Evolutionary conservation across 2,329 filamentous ascomycete species (phyloP), one percentile per base, ranked within the genome.

Genomic region (Aureobasidium vineae): DNA sequence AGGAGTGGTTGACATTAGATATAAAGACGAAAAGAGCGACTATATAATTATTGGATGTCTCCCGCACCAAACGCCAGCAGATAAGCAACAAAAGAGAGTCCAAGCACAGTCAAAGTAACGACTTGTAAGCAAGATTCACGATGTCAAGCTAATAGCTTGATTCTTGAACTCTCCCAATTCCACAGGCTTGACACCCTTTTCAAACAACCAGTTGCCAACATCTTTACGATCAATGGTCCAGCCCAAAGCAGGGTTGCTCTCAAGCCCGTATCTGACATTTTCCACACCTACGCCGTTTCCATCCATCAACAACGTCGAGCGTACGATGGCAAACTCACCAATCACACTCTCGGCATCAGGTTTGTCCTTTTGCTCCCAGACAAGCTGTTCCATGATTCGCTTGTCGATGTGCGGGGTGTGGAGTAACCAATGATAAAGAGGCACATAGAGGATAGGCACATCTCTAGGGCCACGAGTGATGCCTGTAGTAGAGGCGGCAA

Each of bases 391-490:
- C 73, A 79, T 74, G 7, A 69, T 69, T 41, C 65, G 66, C 72
- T 81, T 81, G 63, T 81, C 79, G 23, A 71, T 74, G 67, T 83
- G 79, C 40, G 76, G 75, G 7, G 73, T 71, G 33, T 71, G 67
- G 0, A 79, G 70, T 0, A 74, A 21, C 69, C 72, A 76, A 47
- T 75, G 73, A 67, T 81, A 81, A 8, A 80, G 54, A 16, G 72
- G 73, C 5, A 69, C 61, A 43, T 74, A 73, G 11, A 71, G 40
- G 1, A 72, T 49, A 1, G 79, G 78, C 1, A 80, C 75, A 67
- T 81, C 79, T 13, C 77, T 68, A 6, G 73, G 73, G 5, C 63
- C 66, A 0, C 66, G 26, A 26, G 69, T 72, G 43, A 79, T 73
- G 10, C 79, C 79, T 4, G 79, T 80, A 1, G 78, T 79, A 8